Base-by-base conservation (phyloP, 2,329 filamentous ascomycete genomes). In the Ascosphaera apis region DNA sequence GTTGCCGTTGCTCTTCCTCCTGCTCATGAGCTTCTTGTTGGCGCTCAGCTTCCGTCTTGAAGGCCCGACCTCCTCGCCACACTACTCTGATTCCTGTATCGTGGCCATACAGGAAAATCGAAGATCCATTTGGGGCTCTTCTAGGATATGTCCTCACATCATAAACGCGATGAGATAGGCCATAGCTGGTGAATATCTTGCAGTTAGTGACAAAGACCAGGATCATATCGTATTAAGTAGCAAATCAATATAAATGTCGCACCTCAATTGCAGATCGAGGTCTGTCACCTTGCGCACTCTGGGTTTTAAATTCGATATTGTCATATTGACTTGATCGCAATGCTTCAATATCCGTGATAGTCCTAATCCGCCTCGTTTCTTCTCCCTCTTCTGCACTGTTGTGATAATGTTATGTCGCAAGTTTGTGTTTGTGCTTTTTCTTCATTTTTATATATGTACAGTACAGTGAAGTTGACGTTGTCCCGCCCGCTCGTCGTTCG, bases 21-120 rank as follows among this genome's bases (percentile, higher is more conserved):
- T 62, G 61, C 43, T 54, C 47, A 39, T 55, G 56, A 16, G 49
- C 45, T 17, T 42, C 38, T 18, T 48, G 44, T 16, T 45, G 36
- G 4, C 43, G 38, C 21, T 45, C 41, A 34, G 39, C 36, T 36
- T 52, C 47, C 27, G 45, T 38, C 23, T 61, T 61, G 37, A 67
- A 58, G 1, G 55, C 52, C 19, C 56, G 58, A 3, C 70, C 70
- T 31, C 69, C 69, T 50, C 66, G 60, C 71, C 71, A 76, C 19
- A 71, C 44, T 34, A 75, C 52, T 39, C 63, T 62, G 15, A 76
- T 44, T 3, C 71, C 72, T 31, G 56, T 58, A 31, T 66, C 63
- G 42, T 72, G 64, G 33, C 65, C 71, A 44, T 70, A 72, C 9
- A 75, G 46, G 32, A 74, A 56, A 39, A 76, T 57, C 2, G 65